A percentile compares a stretch with the other conserved stretches of the same genome.
Conservation (phyloP, 192 early-diverging fungal species). For the Coemansia umbellata region DNA sequence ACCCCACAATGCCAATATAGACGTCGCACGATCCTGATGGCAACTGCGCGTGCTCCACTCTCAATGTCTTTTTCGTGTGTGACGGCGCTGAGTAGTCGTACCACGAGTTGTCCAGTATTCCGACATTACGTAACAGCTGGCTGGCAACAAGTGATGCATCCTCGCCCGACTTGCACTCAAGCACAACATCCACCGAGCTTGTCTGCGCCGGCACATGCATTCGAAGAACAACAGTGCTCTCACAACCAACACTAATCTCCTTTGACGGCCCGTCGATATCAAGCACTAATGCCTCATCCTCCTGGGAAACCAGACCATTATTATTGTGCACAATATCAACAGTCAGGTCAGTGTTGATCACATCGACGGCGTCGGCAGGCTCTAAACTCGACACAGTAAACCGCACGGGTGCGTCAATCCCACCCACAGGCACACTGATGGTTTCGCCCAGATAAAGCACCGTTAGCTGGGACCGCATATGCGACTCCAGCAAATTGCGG, state of each 20-base stretch:
- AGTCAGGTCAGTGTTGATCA: conserved; percentile 76
- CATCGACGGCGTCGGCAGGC: conserved; percentile 60
- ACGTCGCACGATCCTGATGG: conserved; percentile 12
- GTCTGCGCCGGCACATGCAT: conserved; percentile 12
- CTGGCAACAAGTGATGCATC: conserved; percentile 45
- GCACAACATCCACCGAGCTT: conserved; percentile 1
- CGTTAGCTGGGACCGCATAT: conserved; percentile 62
- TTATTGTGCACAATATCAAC: conserved; percentile 65
- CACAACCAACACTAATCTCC: conserved; percentile 12
- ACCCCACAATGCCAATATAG: conserved; percentile 7
- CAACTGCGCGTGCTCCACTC: conserved; percentile 5
- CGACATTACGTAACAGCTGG: conserved; percentile 9
- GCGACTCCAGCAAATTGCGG: conserved; percentile 63
- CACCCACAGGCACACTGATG: conserved; percentile 54
- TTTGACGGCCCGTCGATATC: neutral
- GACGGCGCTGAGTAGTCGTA: conserved; percentile 33
- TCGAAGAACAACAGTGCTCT: neutral
- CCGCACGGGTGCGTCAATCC: conserved; percentile 26
- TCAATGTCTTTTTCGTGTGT: conserved; percentile 18
- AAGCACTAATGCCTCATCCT: too few species aligned
- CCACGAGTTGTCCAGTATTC: conserved; percentile 26
- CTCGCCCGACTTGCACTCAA: conserved; percentile 16
- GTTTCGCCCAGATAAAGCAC: conserved; percentile 67
- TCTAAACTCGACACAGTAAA: conserved; percentile 69
- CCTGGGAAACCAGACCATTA: neutral